Evolutionary conservation across 202 grass and related monocot genomes (phyloP).

Genomic region (Carex arenaria): DNA sequence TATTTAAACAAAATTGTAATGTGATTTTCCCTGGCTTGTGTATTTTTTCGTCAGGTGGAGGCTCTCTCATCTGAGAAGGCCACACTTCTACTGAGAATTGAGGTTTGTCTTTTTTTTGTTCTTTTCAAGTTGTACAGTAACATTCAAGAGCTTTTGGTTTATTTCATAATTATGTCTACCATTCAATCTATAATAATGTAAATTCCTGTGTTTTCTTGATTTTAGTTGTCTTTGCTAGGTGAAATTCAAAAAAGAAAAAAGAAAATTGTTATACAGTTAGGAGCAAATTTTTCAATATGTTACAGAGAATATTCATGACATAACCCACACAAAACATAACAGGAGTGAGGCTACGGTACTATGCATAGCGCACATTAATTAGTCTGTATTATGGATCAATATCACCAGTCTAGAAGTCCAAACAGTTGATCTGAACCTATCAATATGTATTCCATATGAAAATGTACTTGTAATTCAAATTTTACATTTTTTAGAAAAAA

Average conservation of each 20-base stretch:
- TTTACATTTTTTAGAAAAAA: no score
- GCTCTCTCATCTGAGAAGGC: constrained; percentile 96
- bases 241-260: background rate
- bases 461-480: no score
- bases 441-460: no score
- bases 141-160: no score
- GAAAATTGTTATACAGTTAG: background rate
- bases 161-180: background rate
- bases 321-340: background rate
- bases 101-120: constrained; percentile 35
- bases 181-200: background rate
- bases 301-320: background rate
- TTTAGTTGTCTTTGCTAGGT: background rate
- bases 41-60: constrained; percentile 50
- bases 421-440: no score
- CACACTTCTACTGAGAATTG: constrained; percentile 69
- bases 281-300: background rate
- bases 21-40: background rate
- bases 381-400: no score
- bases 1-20: constrained; percentile 3
- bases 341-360: no score
- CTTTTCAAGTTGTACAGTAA: background rate
- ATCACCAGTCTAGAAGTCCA: no score
- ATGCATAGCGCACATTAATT: no score
- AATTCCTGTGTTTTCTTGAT: background rate